Conservation (phyloP, 2,329 filamentous ascomycete species). For the Cladosporium sp. region DNA sequence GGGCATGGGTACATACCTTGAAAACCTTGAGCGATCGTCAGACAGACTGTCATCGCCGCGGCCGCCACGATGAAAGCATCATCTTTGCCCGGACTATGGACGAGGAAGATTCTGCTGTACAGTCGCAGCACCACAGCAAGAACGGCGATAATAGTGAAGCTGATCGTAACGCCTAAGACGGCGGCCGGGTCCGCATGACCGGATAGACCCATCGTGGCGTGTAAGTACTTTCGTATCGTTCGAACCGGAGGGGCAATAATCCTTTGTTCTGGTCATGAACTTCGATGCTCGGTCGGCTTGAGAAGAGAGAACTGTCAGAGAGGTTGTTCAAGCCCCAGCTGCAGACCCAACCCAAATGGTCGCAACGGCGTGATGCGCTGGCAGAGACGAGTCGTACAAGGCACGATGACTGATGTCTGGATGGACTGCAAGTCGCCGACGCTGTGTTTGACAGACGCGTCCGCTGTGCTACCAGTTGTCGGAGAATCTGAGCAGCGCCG, state of each 20-base stretch:
- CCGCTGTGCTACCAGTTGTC: slow-evolving; percentile 2
- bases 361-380: background rate
- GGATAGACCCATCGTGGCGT: slow-evolving; percentile 13
- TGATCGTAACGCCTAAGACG: slow-evolving; percentile 19
- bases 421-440: slow-evolving; percentile 2
- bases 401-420: background rate
- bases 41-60: background rate
- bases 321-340: background rate
- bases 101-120: slow-evolving; percentile 21
- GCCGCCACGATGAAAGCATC: slow-evolving; percentile 20
- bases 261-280: no score
- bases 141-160: slow-evolving; percentile 19
- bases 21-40: slow-evolving; percentile 7
- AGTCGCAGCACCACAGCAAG: slow-evolving; percentile 20
- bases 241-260: background rate
- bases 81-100: slow-evolving; percentile 23
- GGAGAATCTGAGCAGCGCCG: no score
- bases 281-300: no score
- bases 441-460: background rate
- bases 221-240: slow-evolving; percentile 1
- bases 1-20: slow-evolving; percentile 5
- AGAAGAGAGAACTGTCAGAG: background rate
- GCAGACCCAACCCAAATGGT: background rate
- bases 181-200: slow-evolving; percentile 21
- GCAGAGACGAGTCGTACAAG: slow-evolving; percentile 2